Base-by-base conservation (phyloP, 495 filamentous ascomycete species). In the Xylaria scruposa region DNA sequence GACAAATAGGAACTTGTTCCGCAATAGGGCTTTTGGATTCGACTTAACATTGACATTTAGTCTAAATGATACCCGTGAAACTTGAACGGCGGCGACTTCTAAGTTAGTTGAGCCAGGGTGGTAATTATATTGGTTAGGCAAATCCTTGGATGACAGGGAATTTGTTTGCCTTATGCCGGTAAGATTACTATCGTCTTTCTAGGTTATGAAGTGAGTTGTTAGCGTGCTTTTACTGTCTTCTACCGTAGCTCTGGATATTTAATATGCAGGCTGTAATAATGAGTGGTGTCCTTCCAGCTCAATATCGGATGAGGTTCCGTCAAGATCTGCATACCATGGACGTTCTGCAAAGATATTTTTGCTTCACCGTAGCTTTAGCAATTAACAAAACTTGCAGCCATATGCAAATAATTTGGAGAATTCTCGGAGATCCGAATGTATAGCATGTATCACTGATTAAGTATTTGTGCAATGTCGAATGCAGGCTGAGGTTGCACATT, bases 401-500 rank as follows among this genome's bases (percentile, higher is more conserved):
- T 46, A 64, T 26, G 19, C 19, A 64, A 47, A 15, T 31, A 2
- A 64, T 19, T 6, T 29, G 19, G 13, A 44, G 60, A 29, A 44
- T 4, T n/a, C 47, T 42, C 44, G 24, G 33, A 67, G 6, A 26
- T 33, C 33, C 29, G 21, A 21, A 6, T 40, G 31, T 3, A 29
- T 21, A 51, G 15, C 49, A 40, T 53, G 42, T 33, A 40, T 2
- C 38, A 54, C 44, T 31, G 13, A 19, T 33, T 54, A 31, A 31
- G 29, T 31, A 47, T 19, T 49, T 47, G 24, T 60, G 54, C 26
- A 29, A 56, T 60, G 40, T 38, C 59, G n/a, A 47, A 47, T 68
- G 33, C 67, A 47, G 51, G 36, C 21, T 68, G 36, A 40, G 36
- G 51, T 56, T 47, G 67, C 66, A 68, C 24, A 68, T 59, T 53